Evolutionary conservation across 805 yeast genomes (phyloP), one percentile per base, ranked within the genome.

Genomic region (Wickerhamomyces queroliae): DNA sequence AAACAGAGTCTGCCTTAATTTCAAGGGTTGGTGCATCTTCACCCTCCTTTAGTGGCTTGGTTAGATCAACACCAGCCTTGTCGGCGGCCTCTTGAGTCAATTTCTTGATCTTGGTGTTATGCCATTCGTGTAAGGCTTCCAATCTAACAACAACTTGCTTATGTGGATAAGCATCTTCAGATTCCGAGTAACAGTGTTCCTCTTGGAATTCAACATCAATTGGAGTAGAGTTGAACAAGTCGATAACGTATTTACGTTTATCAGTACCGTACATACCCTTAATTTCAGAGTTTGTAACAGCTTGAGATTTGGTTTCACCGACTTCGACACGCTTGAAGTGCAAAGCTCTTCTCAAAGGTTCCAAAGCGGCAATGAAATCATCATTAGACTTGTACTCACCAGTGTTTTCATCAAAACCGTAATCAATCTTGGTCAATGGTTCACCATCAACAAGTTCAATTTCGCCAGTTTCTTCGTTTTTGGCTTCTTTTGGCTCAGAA

Each of bases 81-180:
- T 52, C 45, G 16, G 65, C 63, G 42, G 63, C 67, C n/a, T 62
- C 63, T 28, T 50, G 55, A 19, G 54, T 42, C 17, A 51, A 40
- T 9, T 40, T 78, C 32, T 78, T 66, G 3, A 83, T 72, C 55
- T 81, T 77, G 43, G 77, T 62, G 55, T 75, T 76, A 82, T 93
- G 87, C 96, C 96, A 91, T 51, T 80, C 86, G 49, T 81, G 91
- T 35, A 91, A 78, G 15, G 96, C 93, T 64, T 91, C 98, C 47
- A 79, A 80, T 64, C 98, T 80, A 33, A 91, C 55, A 20, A 84
- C 74, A 12, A 84, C 70, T 62, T 88, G 86, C 47, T 77, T 75
- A 56, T 88, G 96, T 15, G 96, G 96, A 57, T 89, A 90, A 5
- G 66, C 61, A 27, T 55, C 53, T n/a, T 60, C 70, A 6, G 58